Base-by-base conservation (phyloP, 306 rosid genomes). In the Trifolium subterraneum region DNA sequence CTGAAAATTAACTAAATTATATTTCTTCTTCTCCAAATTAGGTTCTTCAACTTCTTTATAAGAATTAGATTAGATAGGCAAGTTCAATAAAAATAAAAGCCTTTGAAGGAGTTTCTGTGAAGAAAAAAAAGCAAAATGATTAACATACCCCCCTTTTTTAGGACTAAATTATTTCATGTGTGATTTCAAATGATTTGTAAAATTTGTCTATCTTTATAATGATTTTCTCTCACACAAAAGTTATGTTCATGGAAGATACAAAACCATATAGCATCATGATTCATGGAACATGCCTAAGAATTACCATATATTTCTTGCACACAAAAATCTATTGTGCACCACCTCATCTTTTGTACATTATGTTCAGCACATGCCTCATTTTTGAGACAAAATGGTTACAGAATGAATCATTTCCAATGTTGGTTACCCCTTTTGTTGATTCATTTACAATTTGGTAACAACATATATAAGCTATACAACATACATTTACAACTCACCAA, bases 371-470 rank as follows among this genome's bases (percentile, higher is more conserved):
- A 12, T 22, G 68, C 59, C 59, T 70, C 74, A 72, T 14, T 20
- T 74, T 50, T 23, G 73, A 29, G 63, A 70, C 15, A 25, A 14
- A 38, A 41, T 67, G 11, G 14, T 41, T 9, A 73, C 70, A 78
- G 12, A 64, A 71, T 42, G 52, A 75, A 84, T 39, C 13, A 36
- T 74, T 48, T 68, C 60, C 58, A 65, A 58, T 79, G 65, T 16
- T 56, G 62, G 39, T 72, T 10, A n/a, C 55, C 56, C 73, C 22
- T 56, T 75, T 68, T 61, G 71, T 56, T 64, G 12, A 62, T 56
- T 76, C 75, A 73, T 84, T 63, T 84, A 69, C 85, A 84, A 45
- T 69, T 73, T 67, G 48, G 63, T 27, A 63, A 77, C 72, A 77
- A 58, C 55, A 51, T 64, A 50, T 78, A 78, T 80, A 80, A 27